Evolutionary conservation across 805 yeast species (phyloP).

Genomic region (Suhomyces tanzawaensis): DNA sequence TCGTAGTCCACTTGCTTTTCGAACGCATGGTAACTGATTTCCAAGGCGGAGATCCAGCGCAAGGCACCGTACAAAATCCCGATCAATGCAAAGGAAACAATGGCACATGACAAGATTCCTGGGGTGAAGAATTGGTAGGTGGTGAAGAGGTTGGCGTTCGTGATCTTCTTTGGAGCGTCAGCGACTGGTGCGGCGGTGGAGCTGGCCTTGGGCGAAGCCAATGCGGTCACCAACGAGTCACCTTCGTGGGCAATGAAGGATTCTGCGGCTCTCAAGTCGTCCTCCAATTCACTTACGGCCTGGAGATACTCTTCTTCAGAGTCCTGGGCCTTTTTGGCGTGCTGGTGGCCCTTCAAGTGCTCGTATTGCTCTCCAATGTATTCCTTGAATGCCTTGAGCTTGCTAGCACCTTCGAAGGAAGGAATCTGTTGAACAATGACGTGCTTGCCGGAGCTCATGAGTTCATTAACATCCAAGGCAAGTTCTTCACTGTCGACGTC

Average conservation of each 20-base stretch:
- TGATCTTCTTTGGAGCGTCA: slow-evolving; percentile 2
- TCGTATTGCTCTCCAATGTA: slow-evolving; percentile 21
- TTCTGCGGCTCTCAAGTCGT: slow-evolving; percentile 34
- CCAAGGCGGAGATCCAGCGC: slow-evolving; percentile 66
- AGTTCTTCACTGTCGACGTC: slow-evolving; percentile 22
- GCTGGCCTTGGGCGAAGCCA: slow-evolving; percentile 11
- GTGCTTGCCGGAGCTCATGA: slow-evolving; percentile 10
- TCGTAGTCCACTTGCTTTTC: slow-evolving; percentile 62
- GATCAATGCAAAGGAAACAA: slow-evolving; percentile 63
- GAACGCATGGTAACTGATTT: slow-evolving; percentile 78
- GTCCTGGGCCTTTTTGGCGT: slow-evolving; percentile 18
- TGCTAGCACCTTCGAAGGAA: slow-evolving; percentile 22
- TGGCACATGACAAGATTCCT: slow-evolving; percentile 73
- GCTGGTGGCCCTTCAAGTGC: slow-evolving; percentile 13
- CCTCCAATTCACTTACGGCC: slow-evolving; percentile 23
- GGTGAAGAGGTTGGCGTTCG: slow-evolving; percentile 50
- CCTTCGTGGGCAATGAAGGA: slow-evolving; percentile 29
- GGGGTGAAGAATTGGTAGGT: slow-evolving; percentile 72
- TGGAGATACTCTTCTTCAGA: slow-evolving; percentile 12
- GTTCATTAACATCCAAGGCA: slow-evolving; percentile 15
- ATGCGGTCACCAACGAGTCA: slow-evolving; percentile 19
- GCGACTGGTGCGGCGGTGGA: slow-evolving; percentile 1
- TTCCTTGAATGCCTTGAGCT: slow-evolving; percentile 20
- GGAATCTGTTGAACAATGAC: slow-evolving; percentile 33
- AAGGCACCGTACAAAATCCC: slow-evolving; percentile 60